Evolutionary conservation across 169 alveolate genomes (phyloP).

Genomic region (Plasmodium relictum): DNA sequence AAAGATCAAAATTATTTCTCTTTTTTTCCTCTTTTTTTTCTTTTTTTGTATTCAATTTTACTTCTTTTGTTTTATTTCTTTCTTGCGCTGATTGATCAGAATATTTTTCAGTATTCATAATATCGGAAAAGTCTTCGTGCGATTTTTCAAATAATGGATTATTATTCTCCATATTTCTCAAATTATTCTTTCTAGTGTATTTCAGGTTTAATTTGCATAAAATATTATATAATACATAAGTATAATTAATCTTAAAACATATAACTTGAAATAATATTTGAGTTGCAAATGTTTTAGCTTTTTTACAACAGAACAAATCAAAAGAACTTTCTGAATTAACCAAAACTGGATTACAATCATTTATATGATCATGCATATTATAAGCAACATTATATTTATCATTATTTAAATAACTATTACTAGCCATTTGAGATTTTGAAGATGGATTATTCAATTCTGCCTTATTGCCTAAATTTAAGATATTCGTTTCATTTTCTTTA

Average conservation of each 20-base stretch:
- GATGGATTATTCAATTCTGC: slow-evolving; percentile 23
- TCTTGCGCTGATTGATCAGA: too few species aligned
- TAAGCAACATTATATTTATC: slow-evolving; percentile 7
- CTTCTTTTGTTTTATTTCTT: neutral
- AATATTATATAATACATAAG: slow-evolving; percentile 59
- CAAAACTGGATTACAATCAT: slow-evolving; percentile 64
- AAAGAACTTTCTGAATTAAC: slow-evolving; percentile 66
- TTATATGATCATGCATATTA: slow-evolving; percentile 27
- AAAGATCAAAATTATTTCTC: slow-evolving; percentile 25
- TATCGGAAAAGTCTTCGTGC: neutral
- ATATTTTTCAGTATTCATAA: neutral
- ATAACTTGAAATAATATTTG: slow-evolving; percentile 76
- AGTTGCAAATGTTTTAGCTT: slow-evolving; percentile 36
- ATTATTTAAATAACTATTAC: slow-evolving; percentile 18
- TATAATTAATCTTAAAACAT: slow-evolving; percentile 69
- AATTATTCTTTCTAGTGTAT: neutral
- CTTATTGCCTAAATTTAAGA: neutral
- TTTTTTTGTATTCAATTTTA: neutral
- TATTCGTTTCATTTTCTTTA: slow-evolving; percentile 27
- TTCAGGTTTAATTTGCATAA: slow-evolving; percentile 13
- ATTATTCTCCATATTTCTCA: neutral
- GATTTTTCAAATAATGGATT: neutral
- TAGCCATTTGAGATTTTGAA: slow-evolving; percentile 16
- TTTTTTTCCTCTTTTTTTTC: slow-evolving; percentile 1
- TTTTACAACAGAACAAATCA: slow-evolving; percentile 27